Evolutionary conservation across 805 yeast genomes (phyloP), one percentile per base, ranked within the genome.

Genomic region (Cyberlindnera petersonii): DNA sequence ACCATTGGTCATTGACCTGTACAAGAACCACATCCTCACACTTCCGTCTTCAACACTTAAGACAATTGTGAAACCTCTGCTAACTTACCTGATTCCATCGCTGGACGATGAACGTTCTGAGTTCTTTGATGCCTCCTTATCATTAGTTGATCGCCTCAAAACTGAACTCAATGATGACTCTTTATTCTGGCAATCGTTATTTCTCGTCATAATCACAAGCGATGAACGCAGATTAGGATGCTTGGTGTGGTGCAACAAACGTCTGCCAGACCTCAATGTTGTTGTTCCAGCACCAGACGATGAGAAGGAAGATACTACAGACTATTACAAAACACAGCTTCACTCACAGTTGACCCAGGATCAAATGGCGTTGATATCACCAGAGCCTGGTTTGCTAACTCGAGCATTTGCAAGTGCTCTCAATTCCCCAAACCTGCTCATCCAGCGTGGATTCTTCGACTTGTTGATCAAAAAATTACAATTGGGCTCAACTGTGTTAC

Each of bases 101-200:
- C 73, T 93, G 36, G 98, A 93, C 52, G 98, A 93, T 52, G 96
- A 89, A 48, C 77, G 89, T 28, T 78, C 89, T 16, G 98, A 93
- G 52, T 80, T 80, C 23, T 91, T 83, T 55, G 69, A 67, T 11
- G 73, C 79, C 2, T 72, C 80, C 1, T 47, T 87, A 38, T 64
- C 64, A 0, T 55, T 91, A 29, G 66, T 91, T 26, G 88, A 80
- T 33, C 57, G 64, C 1, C 68, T 89, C 49, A 76, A 78, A 47
- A 51, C 42, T 6, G 75, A 77, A 33, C 56, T 86, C 29, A 65
- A 66, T 27, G 79, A 86, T 51, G 86, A 86, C 54, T 59, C 78
- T 1, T 78, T 84, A 48, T 93, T 91, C 61, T 91, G 98, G 98
- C 93, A 80, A 50, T 73, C 82, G 37, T 58, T 88, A 44, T 87